These are phyloP conservation scores for Pythium apleroticum DNA, from an alignment of 352 stramenopile genomes.

Conservation along the genomic window DNA sequence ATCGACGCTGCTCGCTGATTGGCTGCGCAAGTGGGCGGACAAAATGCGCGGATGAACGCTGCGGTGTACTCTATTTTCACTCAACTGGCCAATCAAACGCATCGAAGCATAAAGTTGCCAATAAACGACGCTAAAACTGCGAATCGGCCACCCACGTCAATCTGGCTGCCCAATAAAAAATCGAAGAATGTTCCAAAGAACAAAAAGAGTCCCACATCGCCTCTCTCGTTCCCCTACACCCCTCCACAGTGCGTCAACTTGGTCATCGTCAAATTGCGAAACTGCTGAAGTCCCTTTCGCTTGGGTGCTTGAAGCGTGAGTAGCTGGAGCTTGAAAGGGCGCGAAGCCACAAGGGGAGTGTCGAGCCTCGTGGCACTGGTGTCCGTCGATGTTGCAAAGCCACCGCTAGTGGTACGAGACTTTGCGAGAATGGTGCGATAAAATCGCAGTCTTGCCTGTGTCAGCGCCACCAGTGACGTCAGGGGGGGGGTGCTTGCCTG, in stretches of 20 bases:
- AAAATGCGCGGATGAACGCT: background rate
- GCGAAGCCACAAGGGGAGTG: background rate
- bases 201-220: background rate
- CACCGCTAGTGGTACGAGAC: background rate
- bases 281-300: background rate
- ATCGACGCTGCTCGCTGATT: slow-evolving; percentile 16
- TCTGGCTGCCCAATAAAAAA: slow-evolving; percentile 3
- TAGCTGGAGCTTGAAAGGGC: background rate
- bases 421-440: background rate
- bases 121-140: slow-evolving; percentile 9
- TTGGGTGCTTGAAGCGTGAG: background rate
- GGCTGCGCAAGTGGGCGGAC: slow-evolving; percentile 9
- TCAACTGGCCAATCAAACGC: slow-evolving; percentile 21
- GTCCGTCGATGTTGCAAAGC: background rate
- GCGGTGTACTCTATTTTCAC: slow-evolving; percentile 19
- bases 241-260: background rate
- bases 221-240: background rate
- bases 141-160: slow-evolving; percentile 3
- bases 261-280: background rate
- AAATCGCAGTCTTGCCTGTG: background rate
- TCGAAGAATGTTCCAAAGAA: slow-evolving; percentile 14
- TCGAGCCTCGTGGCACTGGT: background rate
- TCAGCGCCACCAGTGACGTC: background rate
- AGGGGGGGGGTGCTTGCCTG: background rate
- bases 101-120: slow-evolving; percentile 18